Evolutionary conservation across 2,329 filamentous ascomycete species (phyloP), one percentile per base, ranked within the genome.

Genomic region (Cladorrhinum sp.): DNA sequence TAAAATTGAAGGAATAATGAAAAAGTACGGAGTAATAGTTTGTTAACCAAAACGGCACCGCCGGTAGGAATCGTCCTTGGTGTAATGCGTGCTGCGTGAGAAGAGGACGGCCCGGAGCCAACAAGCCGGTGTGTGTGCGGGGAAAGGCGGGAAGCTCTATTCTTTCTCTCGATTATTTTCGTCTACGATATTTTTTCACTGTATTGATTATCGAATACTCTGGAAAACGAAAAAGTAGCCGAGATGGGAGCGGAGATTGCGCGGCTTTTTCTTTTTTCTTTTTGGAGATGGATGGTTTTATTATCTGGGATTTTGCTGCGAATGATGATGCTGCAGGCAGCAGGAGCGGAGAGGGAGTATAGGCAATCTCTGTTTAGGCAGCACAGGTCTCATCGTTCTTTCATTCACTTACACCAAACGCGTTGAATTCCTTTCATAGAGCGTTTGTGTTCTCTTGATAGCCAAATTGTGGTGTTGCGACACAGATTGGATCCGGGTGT

Each of bases 131-230:
- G 49, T 42, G 50, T 33, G 36, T 58, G 62, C 59, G 63, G 65
- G 64, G 60, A 61, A n/a, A 58, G 55, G 59, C 59, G 39, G 49
- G 48, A 46, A 46, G 8, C 33, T 28, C 49, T 57, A 36, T 23
- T 61, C 24, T 30, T 62, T 55, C 42, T 58, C 55, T 53, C 57
- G 33, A 42, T 55, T 66, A 66, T 66, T 66, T 64, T 63, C 28
- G 62, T 46, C 42, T 46, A 46, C 42, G 18, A 21, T 20, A 58
- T 64, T 57, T 56, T 58, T 57, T 53, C 56, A 28, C 9, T 28
- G 26, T 28, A 28, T 5, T 46, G 33, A n/a, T n/a, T 26, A 46
- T 21, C 10, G 36, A 56, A 57, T 59, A 52, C 46, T 66, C 48
- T 62, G 54, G 57, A 64, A 61, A 57, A 46, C n/a, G 57, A 53